Evolutionary conservation across 148 eudicot genomes (phyloP).

Genomic region (Amaranthus palmeri): DNA sequence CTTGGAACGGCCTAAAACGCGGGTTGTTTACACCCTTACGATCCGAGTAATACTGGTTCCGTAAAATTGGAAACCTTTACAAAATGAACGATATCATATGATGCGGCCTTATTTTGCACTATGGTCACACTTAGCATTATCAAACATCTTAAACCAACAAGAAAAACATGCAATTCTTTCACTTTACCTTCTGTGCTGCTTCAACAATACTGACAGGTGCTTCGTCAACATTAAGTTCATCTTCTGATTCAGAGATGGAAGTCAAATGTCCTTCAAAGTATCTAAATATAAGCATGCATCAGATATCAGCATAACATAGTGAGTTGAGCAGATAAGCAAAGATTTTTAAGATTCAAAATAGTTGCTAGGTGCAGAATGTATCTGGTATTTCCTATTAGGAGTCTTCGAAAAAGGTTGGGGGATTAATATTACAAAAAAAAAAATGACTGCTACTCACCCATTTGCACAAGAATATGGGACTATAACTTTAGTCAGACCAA

Average conservation of each 20-base stretch:
- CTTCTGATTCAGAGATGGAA: slow-evolving; percentile 61
- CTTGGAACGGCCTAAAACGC: too few relatives aligned
- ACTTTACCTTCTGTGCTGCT: slow-evolving; percentile 66
- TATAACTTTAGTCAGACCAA: too few relatives aligned
- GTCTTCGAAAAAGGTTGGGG: neutral
- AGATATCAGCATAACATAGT: slow-evolving; percentile 6
- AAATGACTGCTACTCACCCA: too few relatives aligned
- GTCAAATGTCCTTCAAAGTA: slow-evolving; percentile 86
- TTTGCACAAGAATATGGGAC: too few relatives aligned
- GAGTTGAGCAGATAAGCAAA: neutral
- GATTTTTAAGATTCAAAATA: neutral
- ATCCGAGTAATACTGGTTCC: too few relatives aligned
- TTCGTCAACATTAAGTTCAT: slow-evolving; percentile 38
- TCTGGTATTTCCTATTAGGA: neutral
- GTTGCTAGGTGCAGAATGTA: neutral
- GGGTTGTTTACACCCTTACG: too few relatives aligned
- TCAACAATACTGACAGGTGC: slow-evolving; percentile 47
- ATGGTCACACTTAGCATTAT: too few relatives aligned
- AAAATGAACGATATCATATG: too few relatives aligned
- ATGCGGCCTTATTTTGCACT: too few relatives aligned
- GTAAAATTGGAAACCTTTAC: too few relatives aligned
- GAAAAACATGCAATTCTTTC: slow-evolving; percentile 3
- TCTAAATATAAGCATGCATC: slow-evolving; percentile 35
- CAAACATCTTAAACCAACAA: neutral
- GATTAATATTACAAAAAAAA: too few relatives aligned